Evolutionary conservation across 208 protist genomes (phyloP).

Genomic region (Strigomonas galati): DNA sequence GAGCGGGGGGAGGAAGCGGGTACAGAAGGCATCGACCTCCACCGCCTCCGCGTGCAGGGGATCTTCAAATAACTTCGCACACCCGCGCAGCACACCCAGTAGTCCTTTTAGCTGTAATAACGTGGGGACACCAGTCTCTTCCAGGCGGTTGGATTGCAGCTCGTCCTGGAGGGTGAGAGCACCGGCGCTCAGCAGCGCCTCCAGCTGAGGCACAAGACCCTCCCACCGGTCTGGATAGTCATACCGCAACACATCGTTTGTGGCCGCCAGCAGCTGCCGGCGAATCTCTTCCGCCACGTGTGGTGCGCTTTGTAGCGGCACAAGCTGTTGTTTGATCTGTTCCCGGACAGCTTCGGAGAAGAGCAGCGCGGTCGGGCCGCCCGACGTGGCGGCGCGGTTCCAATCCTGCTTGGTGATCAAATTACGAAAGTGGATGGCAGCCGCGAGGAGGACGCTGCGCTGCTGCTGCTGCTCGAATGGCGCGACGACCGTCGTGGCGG

Average conservation of each 20-base stretch:
- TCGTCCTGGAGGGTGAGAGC: conserved; percentile 24
- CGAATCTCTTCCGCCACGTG: conserved; percentile 69
- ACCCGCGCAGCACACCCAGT: conserved; percentile 58
- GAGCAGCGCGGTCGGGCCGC: conserved; percentile 9
- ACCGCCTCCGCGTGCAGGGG: conserved; percentile 42
- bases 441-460: conserved; percentile 30
- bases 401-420: conserved; percentile 69
- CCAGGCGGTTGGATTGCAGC: conserved; percentile 16
- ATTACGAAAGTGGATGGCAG: conserved; percentile 74
- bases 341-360: conserved; percentile 54
- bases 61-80: conserved; percentile 67
- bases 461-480: conserved; percentile 8
- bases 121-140: conserved; percentile 19
- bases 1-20: conserved; percentile 37
- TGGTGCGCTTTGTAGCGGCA: conserved; percentile 59
- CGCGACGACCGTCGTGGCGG: no score
- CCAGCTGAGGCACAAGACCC: conserved; percentile 55
- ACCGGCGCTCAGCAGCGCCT: conserved; percentile 37
- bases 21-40: conserved; percentile 47
- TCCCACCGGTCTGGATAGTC: conserved; percentile 71
- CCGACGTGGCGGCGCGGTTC: conserved; percentile 25
- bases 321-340: conserved; percentile 40
- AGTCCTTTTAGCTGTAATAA: conserved; percentile 59
- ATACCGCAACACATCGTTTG: conserved; percentile 57
- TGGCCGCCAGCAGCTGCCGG: conserved; percentile 66